Base-by-base conservation (phyloP, 768 basidiomycete species). In the Xerocomellus amylosporus region DNA sequence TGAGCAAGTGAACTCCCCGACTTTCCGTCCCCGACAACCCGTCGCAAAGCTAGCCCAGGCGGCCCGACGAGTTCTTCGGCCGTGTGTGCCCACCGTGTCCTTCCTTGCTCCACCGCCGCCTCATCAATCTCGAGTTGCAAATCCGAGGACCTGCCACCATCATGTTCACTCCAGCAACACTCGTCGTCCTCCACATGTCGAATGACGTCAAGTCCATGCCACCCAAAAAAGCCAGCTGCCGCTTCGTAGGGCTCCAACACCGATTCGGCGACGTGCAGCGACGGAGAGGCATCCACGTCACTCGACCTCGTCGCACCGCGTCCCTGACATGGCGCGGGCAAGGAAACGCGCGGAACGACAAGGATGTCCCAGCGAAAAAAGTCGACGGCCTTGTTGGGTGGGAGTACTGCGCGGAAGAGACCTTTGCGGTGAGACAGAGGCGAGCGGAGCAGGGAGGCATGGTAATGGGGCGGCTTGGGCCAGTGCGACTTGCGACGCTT, bases 391-490 rank as follows among this genome's bases (percentile, higher is more conserved):
- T 58, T 47, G 13, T 20, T 43, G 14, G 65, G 58, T 4, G 57
- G 45, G 12, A 67, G 58, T 0, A 65, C 46, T 19, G 58, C 56
- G 14, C 67, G 49, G 30, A 69, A 69, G 40, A 59, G 61, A 17
- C 67, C 67, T 15, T 61, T 69, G 26, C 67, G 60, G 19, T 47
- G 60, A 8, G 67, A 62, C 0, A 69, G 40, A 37, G 67, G 61
- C 0, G 65, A 59, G 10, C 67, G 67, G 44, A 68, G 67, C 12
- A 68, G 17, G 9, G 67, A 56, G 31, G 67, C 58, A 4, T 68
- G 67, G 38, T 68, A 67, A 31, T 69, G 61, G 20, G 67, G 67
- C 12, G 63, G 67, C 7, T 67, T 69, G 41, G 66, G 44, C 64
- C 58, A 66, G 6, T 50, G 63, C 1, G 58, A 40, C 24, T 58